Percentiles rank a stretch among this genome's conserved stretches.
Conservation (phyloP, 1,284 basidiomycete species). For the Moesziomyces sp. region DNA sequence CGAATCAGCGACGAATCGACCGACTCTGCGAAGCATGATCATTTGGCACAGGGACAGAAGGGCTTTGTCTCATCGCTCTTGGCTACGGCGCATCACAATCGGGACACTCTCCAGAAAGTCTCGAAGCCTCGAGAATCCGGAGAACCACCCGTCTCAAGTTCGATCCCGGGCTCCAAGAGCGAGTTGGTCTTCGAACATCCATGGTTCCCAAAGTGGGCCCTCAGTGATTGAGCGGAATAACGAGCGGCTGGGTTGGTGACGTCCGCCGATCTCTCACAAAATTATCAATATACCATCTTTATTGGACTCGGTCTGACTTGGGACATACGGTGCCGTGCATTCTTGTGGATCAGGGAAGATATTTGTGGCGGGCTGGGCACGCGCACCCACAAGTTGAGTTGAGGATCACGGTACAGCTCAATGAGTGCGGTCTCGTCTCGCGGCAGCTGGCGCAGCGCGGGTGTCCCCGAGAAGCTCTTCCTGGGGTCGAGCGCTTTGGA, state of each 20-base stretch:
- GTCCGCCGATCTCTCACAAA: neutral
- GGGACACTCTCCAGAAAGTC: neutral
- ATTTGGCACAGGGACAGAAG: conserved; percentile 5
- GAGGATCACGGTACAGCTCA: no score
- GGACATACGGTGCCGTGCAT: no score
- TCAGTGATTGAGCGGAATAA: neutral
- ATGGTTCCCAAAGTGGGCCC: conserved; percentile 32
- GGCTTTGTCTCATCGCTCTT: conserved; percentile 16
- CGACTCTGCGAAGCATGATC: conserved; percentile 6
- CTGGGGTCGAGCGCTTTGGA: no score
- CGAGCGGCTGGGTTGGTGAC: no score
- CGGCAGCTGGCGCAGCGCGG: no score
- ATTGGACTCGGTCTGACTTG: no score
- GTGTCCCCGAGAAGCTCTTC: no score
- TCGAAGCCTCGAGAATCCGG: neutral
- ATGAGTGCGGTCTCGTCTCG: no score
- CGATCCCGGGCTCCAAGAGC: neutral
- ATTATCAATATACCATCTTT: conserved; percentile 3
- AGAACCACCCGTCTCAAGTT: neutral
- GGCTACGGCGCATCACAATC: conserved; percentile 24
- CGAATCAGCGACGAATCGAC: conserved; percentile 5
- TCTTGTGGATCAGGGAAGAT: no score
- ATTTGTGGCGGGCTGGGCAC: no score
- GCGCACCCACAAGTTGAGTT: no score
- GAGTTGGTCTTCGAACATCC: conserved; percentile 28